A percentile compares a stretch with the other conserved stretches of the same genome.
Evolutionary conservation across 306 rosid genomes (phyloP).

Genomic region (Ormosia semicastrata): DNA sequence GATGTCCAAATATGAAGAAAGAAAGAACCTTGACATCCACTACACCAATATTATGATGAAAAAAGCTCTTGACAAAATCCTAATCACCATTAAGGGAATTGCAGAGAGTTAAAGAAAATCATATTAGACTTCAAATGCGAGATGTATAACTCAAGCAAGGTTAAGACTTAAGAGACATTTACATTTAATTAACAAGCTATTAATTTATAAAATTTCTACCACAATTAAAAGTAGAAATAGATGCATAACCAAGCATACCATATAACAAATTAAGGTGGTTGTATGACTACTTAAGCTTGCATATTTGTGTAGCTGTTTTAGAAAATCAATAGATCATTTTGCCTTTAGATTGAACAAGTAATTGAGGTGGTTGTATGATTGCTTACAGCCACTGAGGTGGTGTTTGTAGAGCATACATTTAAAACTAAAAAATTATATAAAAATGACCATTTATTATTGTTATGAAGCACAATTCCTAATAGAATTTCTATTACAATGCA

Average conservation of each 20-base stretch:
- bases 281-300: too few species aligned
- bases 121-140: constrained; percentile 11
- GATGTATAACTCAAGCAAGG: not conserved
- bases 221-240: not conserved
- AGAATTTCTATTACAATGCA: not conserved
- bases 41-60: too few species aligned
- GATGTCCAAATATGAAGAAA: too few species aligned
- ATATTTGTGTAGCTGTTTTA: too few species aligned
- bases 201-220: not conserved
- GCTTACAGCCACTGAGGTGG: not conserved
- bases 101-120: constrained; percentile 21
- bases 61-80: constrained; percentile 55
- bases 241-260: not conserved
- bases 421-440: too few species aligned
- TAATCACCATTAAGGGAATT: constrained; percentile 38
- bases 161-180: not conserved
- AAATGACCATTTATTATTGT: too few species aligned
- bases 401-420: not conserved
- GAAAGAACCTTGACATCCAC: too few species aligned
- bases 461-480: too few species aligned
- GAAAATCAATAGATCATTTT: too few species aligned
- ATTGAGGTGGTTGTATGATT: not conserved
- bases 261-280: not conserved
- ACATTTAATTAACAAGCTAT: not conserved
- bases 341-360: too few species aligned